Percentiles rank a stretch among this genome's conserved stretches.
Evolutionary conservation across 2,329 filamentous ascomycete species (phyloP).

Genomic region (Claviceps africana): DNA sequence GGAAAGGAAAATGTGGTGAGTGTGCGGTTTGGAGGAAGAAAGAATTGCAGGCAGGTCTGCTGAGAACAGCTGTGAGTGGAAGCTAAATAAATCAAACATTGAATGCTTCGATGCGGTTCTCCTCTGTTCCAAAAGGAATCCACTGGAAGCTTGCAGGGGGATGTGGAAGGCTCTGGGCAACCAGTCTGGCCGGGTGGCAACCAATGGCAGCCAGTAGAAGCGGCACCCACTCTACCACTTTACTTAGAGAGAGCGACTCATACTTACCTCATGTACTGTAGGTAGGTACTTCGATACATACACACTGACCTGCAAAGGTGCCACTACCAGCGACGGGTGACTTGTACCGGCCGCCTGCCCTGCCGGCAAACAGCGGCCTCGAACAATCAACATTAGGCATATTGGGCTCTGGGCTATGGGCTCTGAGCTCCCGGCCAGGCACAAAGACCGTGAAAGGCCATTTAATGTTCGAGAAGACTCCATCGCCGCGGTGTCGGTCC

Average conservation of each 20-base stretch:
- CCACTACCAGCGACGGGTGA: too few relatives aligned
- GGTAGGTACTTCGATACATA: too few relatives aligned
- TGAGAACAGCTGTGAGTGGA: constrained; percentile 4
- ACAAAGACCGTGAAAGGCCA: too few relatives aligned
- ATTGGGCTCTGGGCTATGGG: too few relatives aligned
- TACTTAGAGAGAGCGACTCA: too few relatives aligned
- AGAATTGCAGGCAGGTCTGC: constrained; percentile 10
- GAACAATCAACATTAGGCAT: background rate
- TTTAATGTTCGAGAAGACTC: background rate
- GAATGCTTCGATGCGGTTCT: constrained; percentile 29
- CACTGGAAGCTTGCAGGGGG: constrained; percentile 22
- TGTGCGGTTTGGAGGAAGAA: constrained; percentile 10
- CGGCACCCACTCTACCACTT: background rate
- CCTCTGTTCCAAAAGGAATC: constrained; percentile 28
- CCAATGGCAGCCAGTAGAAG: background rate
- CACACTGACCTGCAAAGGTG: too few relatives aligned
- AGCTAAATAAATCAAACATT: constrained; percentile 25
- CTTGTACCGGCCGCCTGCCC: too few relatives aligned
- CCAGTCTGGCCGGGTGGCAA: background rate
- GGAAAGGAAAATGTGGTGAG: constrained; percentile 9
- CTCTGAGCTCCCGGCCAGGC: too few relatives aligned
- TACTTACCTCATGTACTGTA: too few relatives aligned
- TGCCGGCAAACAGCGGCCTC: background rate
- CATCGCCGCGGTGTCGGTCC: too few relatives aligned
- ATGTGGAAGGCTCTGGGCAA: constrained; percentile 15